These are phyloP conservation scores for Extremus antarcticus DNA, from an alignment of 495 filamentous ascomycete genomes.

Conservation along the genomic window DNA sequence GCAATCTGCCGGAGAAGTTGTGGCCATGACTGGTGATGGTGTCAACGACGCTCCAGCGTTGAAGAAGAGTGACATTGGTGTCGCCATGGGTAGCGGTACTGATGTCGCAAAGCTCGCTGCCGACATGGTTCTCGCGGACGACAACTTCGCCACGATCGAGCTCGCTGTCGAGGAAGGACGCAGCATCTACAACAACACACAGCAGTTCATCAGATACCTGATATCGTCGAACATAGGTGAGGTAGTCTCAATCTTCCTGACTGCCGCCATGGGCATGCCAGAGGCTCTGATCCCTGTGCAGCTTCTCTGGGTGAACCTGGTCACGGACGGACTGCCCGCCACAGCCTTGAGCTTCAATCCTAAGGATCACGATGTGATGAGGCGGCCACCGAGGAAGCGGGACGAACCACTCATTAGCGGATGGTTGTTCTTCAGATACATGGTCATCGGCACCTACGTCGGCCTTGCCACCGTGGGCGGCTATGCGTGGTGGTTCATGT, in stretches of 20 bases:
- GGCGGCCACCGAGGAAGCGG: slow-evolving; percentile 74
- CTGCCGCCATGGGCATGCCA: slow-evolving; percentile 92
- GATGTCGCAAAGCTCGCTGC: slow-evolving; percentile 95
- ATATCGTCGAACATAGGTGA: slow-evolving; percentile 99
- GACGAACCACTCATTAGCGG: slow-evolving; percentile 85
- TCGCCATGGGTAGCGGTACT: slow-evolving; percentile 97
- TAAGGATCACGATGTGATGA: slow-evolving; percentile 95
- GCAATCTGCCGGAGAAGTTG: slow-evolving; percentile 84
- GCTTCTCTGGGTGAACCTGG: slow-evolving; percentile 96
- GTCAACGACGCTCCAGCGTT: slow-evolving; percentile 98
- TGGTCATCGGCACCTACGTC: slow-evolving; percentile 92
- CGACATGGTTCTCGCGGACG: slow-evolving; percentile 97
- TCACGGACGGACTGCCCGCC: slow-evolving; percentile 94
- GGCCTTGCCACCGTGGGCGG: slow-evolving; percentile 91
- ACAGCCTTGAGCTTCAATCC: slow-evolving; percentile 98
- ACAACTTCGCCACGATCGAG: slow-evolving; percentile 98
- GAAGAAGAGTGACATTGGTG: slow-evolving; percentile 98
- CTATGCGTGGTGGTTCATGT: slow-evolving; percentile 99
- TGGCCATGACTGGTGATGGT: slow-evolving; percentile 99
- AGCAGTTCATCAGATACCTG: slow-evolving; percentile 98
- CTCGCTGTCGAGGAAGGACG: slow-evolving; percentile 93
- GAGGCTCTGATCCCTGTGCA: slow-evolving; percentile 97
- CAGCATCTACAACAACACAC: slow-evolving; percentile 99
- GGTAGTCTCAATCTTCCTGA: slow-evolving; percentile 98
- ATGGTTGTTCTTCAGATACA: slow-evolving; percentile 96